Evolutionary conservation across 805 yeast species (phyloP).

Genomic region (Candida railenensis): DNA sequence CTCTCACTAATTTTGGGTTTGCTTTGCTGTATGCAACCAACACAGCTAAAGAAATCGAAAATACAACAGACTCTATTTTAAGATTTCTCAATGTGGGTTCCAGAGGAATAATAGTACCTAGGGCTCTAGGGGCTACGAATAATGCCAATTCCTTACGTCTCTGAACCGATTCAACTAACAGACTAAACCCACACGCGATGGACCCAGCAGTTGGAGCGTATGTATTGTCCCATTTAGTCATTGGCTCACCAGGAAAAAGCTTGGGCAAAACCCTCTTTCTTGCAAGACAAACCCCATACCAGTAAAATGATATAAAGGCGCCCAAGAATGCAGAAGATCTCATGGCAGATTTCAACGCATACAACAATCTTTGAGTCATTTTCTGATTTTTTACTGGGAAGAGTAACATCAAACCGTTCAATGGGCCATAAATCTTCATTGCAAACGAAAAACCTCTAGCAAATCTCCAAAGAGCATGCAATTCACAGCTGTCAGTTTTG

Average conservation of each 20-base stretch:
- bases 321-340: conserved; percentile 46
- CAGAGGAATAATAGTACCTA: conserved; percentile 19
- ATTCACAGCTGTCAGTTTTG: conserved; percentile 38
- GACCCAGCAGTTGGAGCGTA: conserved; percentile 42
- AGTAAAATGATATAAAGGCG: conserved; percentile 38
- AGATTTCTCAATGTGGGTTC: conserved; percentile 10
- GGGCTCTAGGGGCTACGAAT: conserved; percentile 32
- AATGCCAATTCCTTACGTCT: conserved; percentile 41
- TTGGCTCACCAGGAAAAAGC: conserved; percentile 35
- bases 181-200: conserved; percentile 41
- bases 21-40: conserved; percentile 22
- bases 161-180: conserved; percentile 34
- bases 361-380: conserved; percentile 14
- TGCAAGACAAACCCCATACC: conserved; percentile 49
- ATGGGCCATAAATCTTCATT: conserved; percentile 38
- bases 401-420: conserved; percentile 34
- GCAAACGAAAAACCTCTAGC: conserved; percentile 42
- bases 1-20: conserved; percentile 20
- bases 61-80: conserved; percentile 17
- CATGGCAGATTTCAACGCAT: conserved; percentile 25
- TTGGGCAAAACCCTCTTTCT: conserved; percentile 39
- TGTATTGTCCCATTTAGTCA: conserved; percentile 35
- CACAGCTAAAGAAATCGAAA: conserved; percentile 23
- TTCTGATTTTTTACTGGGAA: conserved; percentile 17
- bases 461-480: conserved; percentile 47